A percentile compares a stretch with the other conserved stretches of the same genome.
Evolutionary conservation across 2,329 filamentous ascomycete species (phyloP).

Genomic region (Blastomyces parvus): DNA sequence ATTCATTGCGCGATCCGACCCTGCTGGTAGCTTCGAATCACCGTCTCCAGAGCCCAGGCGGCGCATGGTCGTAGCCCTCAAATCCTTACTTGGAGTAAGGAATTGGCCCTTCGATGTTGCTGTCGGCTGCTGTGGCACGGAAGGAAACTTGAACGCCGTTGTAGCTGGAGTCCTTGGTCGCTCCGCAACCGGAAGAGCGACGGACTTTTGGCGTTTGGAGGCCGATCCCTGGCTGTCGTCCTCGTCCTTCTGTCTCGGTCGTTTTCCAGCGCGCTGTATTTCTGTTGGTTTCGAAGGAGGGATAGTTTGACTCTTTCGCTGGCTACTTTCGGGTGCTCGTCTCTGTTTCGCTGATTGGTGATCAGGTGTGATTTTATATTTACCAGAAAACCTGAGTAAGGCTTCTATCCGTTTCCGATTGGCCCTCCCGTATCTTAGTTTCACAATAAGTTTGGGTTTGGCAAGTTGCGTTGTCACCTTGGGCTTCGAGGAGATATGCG

Average conservation of each 20-base stretch:
- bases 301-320: conserved; percentile 14
- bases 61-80: conserved; percentile 30
- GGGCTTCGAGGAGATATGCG: neutral
- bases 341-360: conserved; percentile 21
- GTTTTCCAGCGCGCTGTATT: conserved; percentile 20
- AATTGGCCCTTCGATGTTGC: conserved; percentile 22
- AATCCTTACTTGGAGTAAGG: conserved; percentile 37
- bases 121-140: conserved; percentile 19
- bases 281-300: conserved; percentile 16
- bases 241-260: conserved; percentile 19
- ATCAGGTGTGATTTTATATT: conserved; percentile 25
- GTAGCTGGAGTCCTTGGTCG: conserved; percentile 32
- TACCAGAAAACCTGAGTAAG: conserved; percentile 36
- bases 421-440: conserved; percentile 43
- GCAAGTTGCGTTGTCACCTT: neutral
- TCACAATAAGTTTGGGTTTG: conserved; percentile 36
- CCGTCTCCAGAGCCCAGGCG: conserved; percentile 32
- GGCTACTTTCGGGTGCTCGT: conserved; percentile 19
- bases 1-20: conserved; percentile 18
- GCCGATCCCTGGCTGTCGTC: conserved; percentile 22
- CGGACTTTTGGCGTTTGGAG: conserved; percentile 29
- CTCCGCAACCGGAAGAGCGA: conserved; percentile 23
- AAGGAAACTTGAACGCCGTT: conserved; percentile 27
- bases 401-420: conserved; percentile 41
- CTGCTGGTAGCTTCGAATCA: conserved; percentile 33